phyloP scores from a whole-genome alignment of 2,329 filamentous ascomycete species.

The Akanthomyces muscarius region DNA sequence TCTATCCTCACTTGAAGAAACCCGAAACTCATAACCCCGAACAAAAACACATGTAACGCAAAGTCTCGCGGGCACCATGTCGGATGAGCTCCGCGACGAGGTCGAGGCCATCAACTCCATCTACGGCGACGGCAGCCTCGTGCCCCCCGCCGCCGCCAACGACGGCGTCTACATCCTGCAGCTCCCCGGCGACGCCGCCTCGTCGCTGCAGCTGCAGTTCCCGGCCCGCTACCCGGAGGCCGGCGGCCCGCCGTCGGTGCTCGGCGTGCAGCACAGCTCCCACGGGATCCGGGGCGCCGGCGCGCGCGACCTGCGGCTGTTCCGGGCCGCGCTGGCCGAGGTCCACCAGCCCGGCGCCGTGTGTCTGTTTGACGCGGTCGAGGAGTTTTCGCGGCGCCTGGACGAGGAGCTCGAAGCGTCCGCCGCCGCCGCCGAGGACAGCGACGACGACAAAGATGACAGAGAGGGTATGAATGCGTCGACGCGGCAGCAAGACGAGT shows the following conservation, averaged over 20 bases:
- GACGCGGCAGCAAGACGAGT: slow-evolving; percentile 14
- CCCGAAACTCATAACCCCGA: too few relatives aligned
- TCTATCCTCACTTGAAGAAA: too few relatives aligned
- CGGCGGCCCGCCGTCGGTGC: slow-evolving; percentile 64
- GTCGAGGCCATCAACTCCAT: slow-evolving; percentile 81
- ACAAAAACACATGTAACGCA: neutral
- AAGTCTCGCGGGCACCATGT: slow-evolving; percentile 35
- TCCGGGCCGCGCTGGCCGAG: slow-evolving; percentile 61
- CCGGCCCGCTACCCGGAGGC: slow-evolving; percentile 74
- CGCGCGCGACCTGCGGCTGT: slow-evolving; percentile 62
- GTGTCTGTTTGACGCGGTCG: slow-evolving; percentile 88
- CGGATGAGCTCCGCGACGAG: slow-evolving; percentile 65
- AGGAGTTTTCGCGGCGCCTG: slow-evolving; percentile 56
- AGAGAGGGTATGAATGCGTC: slow-evolving; percentile 8
- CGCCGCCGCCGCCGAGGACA: slow-evolving; percentile 18
- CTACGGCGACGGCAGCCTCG: slow-evolving; percentile 65
- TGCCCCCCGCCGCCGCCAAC: slow-evolving; percentile 36
- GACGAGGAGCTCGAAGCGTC: slow-evolving; percentile 27
- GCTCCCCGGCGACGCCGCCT: slow-evolving; percentile 58
- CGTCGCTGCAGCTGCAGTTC: slow-evolving; percentile 63
- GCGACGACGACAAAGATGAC: slow-evolving; percentile 19
- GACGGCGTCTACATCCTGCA: slow-evolving; percentile 53
- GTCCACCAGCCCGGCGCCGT: slow-evolving; percentile 68
- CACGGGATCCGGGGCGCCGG: slow-evolving; percentile 71
- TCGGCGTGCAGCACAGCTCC: slow-evolving; percentile 77